Conservation (phyloP, 192 early-diverging fungal genomes). For the Umbelopsis ramanniana region DNA sequence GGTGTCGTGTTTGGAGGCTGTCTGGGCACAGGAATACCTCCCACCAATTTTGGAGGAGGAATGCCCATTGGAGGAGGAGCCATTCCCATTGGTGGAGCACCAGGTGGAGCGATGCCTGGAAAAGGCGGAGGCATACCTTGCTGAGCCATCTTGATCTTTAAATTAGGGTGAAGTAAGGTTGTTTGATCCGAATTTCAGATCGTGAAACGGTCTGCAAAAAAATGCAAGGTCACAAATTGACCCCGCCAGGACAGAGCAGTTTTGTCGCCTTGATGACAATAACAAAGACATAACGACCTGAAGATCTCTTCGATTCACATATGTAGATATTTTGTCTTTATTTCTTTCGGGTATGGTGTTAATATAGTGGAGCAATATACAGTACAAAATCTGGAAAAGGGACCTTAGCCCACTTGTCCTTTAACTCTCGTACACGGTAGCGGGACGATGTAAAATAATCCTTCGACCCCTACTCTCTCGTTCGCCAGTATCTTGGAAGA, state of each 20-base stretch:
- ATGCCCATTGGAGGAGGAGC: conserved; percentile 4
- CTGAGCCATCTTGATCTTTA: conserved; percentile 4
- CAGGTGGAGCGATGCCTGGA: conserved; percentile 11
- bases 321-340: background rate
- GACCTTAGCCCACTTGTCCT: background rate
- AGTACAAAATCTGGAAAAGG: conserved; percentile 4
- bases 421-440: background rate
- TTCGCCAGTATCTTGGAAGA: conserved; percentile 18
- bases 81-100: conserved; percentile 19
- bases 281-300: too few species aligned
- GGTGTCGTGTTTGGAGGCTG: conserved; percentile 67
- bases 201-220: too few species aligned
- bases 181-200: too few species aligned
- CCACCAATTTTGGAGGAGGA: conserved; percentile 32
- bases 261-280: too few species aligned
- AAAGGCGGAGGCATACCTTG: conserved; percentile 22
- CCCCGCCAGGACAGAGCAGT: too few species aligned
- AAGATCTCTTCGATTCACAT: background rate
- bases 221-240: too few species aligned
- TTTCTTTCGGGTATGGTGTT: background rate
- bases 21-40: conserved; percentile 48
- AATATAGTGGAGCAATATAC: conserved; percentile 5
- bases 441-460: background rate
- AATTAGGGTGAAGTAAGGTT: too few species aligned
- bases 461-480: background rate